Conservation (phyloP, 2,329 filamentous ascomycete species). For the Spiromastix sp. region DNA sequence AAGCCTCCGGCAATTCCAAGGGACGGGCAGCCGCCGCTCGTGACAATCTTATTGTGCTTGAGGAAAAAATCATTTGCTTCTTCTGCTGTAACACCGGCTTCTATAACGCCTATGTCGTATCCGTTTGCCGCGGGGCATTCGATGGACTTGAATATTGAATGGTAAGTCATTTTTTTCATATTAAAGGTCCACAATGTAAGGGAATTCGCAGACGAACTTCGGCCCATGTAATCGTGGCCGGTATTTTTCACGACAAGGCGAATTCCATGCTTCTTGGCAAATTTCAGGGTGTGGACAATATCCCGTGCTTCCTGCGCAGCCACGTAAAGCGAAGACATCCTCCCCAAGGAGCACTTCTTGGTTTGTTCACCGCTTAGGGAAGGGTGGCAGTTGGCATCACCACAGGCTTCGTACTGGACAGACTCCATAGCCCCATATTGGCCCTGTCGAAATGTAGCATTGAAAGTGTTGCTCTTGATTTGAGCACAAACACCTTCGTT, state of each 20-base stretch:
- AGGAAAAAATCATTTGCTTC: constrained; percentile 9
- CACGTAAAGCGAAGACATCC: constrained; percentile 16
- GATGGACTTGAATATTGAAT: constrained; percentile 8
- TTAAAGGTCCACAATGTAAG: constrained; percentile 33
- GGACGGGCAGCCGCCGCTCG: constrained; percentile 12
- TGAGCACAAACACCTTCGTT: background rate
- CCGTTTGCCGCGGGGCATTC: constrained; percentile 20
- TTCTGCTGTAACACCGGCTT: constrained; percentile 9
- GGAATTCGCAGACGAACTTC: constrained; percentile 25
- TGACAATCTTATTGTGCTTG: constrained; percentile 6
- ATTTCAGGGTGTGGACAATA: constrained; percentile 11
- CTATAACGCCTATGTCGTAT: constrained; percentile 35
- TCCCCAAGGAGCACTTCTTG: constrained; percentile 18
- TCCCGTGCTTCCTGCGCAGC: constrained; percentile 13
- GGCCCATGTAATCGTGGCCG: constrained; percentile 42
- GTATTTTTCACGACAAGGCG: constrained; percentile 43
- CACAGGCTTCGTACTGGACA: background rate
- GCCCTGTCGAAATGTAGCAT: background rate
- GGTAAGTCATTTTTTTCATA: constrained; percentile 26
- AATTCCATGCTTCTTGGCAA: constrained; percentile 19
- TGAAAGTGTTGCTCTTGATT: background rate
- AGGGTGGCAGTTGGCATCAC: background rate
- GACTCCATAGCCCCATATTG: background rate
- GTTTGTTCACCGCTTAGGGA: background rate
- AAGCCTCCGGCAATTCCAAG: constrained; percentile 52